Evolutionary conservation across 441 rosid species (phyloP).

Genomic region (Cnidoscolus chayamansa): DNA sequence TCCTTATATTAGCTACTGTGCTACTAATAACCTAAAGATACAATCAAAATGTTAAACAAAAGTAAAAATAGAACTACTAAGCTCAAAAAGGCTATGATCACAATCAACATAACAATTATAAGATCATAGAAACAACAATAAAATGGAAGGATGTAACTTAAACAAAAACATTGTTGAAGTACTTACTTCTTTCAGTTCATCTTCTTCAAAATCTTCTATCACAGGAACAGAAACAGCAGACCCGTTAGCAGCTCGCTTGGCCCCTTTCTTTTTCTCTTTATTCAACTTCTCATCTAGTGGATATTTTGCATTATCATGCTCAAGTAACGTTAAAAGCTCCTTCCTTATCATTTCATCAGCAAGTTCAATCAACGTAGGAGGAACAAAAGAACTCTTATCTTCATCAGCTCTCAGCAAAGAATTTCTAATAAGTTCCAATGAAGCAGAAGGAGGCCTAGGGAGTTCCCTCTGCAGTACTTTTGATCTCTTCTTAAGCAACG

Average conservation of each 20-base stretch:
- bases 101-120: background rate
- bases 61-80: background rate
- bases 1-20: no score
- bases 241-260: constrained; percentile 48
- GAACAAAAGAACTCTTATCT: constrained; percentile 91
- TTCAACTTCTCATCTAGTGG: constrained; percentile 72
- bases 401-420: constrained; percentile 77
- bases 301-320: constrained; percentile 96
- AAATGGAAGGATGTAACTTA: background rate
- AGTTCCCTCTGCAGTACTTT: constrained; percentile 97
- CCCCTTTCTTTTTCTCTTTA: constrained; percentile 81
- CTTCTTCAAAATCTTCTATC: constrained; percentile 82
- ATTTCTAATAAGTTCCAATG: constrained; percentile 76
- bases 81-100: background rate
- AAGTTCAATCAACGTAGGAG: constrained; percentile 77
- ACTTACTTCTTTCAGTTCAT: constrained; percentile 70
- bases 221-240: constrained; percentile 40
- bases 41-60: no score
- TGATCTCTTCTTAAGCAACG: constrained; percentile 90
- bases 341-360: constrained; percentile 87
- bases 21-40: background rate
- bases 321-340: constrained; percentile 74
- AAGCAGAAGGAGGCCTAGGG: constrained; percentile 89
- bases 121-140: background rate
- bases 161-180: constrained; percentile 3